phyloP scores from a whole-genome alignment of 2,329 filamentous ascomycete genomes.

The Cladobotryum mycophilum region DNA sequence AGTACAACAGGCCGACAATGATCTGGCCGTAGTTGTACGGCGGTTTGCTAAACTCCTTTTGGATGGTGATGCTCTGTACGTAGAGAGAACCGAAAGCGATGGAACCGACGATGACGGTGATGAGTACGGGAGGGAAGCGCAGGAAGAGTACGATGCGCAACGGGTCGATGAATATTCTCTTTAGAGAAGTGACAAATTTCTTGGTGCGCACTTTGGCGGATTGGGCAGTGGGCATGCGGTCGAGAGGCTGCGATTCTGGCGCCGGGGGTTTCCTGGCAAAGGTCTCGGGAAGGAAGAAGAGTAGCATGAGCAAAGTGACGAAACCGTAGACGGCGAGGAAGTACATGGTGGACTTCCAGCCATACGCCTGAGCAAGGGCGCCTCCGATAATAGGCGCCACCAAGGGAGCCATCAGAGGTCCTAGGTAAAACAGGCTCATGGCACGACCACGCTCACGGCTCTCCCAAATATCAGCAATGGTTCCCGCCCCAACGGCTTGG shows the following conservation, averaged over 20 bases:
- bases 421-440: constrained; percentile 81
- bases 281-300: constrained; percentile 62
- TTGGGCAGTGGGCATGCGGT: constrained; percentile 54
- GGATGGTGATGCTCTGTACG: constrained; percentile 70
- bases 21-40: constrained; percentile 66
- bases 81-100: constrained; percentile 72
- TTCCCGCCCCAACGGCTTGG: constrained; percentile 76
- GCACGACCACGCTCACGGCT: constrained; percentile 63
- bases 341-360: constrained; percentile 75
- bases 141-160: constrained; percentile 65
- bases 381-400: constrained; percentile 73
- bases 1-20: constrained; percentile 68
- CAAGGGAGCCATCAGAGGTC: constrained; percentile 68
- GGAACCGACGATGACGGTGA: constrained; percentile 68
- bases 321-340: constrained; percentile 67
- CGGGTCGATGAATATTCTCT: constrained; percentile 64
- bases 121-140: constrained; percentile 64
- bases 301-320: constrained; percentile 46
- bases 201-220: constrained; percentile 54
- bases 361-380: constrained; percentile 58
- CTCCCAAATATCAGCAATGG: constrained; percentile 78
- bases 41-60: constrained; percentile 57
- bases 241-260: constrained; percentile 15
- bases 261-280: constrained; percentile 33
- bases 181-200: constrained; percentile 45